Percentiles rank a stretch among this genome's conserved stretches.
phyloP scores from a whole-genome alignment of 2,329 filamentous ascomycete species.

The Didymella segeticola region DNA sequence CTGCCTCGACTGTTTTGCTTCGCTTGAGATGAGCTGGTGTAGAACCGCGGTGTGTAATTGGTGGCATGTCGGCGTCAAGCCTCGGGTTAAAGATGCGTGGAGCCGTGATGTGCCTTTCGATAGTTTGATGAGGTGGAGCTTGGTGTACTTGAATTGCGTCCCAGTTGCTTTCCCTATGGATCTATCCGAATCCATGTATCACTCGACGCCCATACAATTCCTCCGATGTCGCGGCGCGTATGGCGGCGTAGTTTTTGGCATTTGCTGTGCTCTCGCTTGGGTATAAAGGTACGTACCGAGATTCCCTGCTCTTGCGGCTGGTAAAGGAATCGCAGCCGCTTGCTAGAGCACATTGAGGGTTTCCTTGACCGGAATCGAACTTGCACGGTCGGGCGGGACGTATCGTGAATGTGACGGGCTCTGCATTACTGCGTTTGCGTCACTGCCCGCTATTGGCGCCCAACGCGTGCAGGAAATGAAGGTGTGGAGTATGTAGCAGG shows the following conservation, averaged over 20 bases:
- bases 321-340: constrained; percentile 10
- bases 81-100: constrained; percentile 9
- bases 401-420: constrained; percentile 19
- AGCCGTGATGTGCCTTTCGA: constrained; percentile 16
- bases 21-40: constrained; percentile 4
- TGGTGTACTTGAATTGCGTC: constrained; percentile 13
- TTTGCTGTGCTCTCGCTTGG: constrained; percentile 12
- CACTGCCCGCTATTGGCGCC: constrained; percentile 20
- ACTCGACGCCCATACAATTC: neutral
- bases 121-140: constrained; percentile 16
- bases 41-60: constrained; percentile 11
- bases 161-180: constrained; percentile 3
- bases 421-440: constrained; percentile 14
- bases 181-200: constrained; percentile 1
- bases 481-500: constrained; percentile 20
- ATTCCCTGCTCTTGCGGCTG: constrained; percentile 16
- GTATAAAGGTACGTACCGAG: constrained; percentile 19
- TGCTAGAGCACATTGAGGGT: constrained; percentile 2
- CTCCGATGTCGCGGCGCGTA: constrained; percentile 16
- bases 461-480: constrained; percentile 23
- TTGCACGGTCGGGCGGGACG: constrained; percentile 31
- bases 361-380: neutral
- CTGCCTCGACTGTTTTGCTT: constrained; percentile 2
- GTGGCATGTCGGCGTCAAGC: constrained; percentile 7
- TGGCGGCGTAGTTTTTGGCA: constrained; percentile 7